These are phyloP conservation scores for Rhizopus arrhizus DNA, from an alignment of 371 early-diverging fungal genomes.

Conservation along the genomic window DNA sequence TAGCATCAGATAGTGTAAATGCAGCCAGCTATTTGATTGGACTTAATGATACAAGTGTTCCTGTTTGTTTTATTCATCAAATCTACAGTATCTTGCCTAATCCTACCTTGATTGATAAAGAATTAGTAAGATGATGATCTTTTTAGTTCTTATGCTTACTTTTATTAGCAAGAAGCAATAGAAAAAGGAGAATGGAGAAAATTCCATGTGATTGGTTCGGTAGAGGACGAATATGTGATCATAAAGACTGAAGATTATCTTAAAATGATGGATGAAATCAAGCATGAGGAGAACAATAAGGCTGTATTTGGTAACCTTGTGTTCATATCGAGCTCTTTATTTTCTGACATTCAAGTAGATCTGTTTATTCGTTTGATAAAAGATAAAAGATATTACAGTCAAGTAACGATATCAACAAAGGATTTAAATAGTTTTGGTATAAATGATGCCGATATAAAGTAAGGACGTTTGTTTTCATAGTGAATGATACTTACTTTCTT, in stretches of 20 bases:
- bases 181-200: slow-evolving; percentile 34
- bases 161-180: slow-evolving; percentile 30
- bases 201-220: slow-evolving; percentile 34
- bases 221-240: slow-evolving; percentile 40
- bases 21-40: slow-evolving; percentile 40
- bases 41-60: slow-evolving; percentile 10
- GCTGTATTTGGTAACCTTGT: slow-evolving; percentile 11
- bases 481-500: not conserved
- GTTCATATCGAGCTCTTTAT: not conserved
- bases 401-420: slow-evolving; percentile 14
- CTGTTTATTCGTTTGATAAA: slow-evolving; percentile 12
- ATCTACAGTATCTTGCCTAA: slow-evolving; percentile 41
- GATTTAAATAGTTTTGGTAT: slow-evolving; percentile 2
- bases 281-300: slow-evolving; percentile 16
- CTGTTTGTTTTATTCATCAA: slow-evolving; percentile 44
- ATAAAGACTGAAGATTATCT: slow-evolving; percentile 34
- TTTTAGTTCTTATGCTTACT: not conserved
- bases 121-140: slow-evolving; percentile 30
- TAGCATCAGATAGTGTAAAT: slow-evolving; percentile 34
- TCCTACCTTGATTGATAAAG: slow-evolving; percentile 40
- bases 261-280: slow-evolving; percentile 27
- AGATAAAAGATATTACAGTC: slow-evolving; percentile 2
- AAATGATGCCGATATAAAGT: slow-evolving; percentile 18
- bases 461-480: not conserved
- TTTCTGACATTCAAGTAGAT: slow-evolving; percentile 12